Evolutionary conservation across 2,329 filamentous ascomycete genomes (phyloP), one percentile per base, ranked within the genome.

Genomic region (Diaporthe citriasiana): DNA sequence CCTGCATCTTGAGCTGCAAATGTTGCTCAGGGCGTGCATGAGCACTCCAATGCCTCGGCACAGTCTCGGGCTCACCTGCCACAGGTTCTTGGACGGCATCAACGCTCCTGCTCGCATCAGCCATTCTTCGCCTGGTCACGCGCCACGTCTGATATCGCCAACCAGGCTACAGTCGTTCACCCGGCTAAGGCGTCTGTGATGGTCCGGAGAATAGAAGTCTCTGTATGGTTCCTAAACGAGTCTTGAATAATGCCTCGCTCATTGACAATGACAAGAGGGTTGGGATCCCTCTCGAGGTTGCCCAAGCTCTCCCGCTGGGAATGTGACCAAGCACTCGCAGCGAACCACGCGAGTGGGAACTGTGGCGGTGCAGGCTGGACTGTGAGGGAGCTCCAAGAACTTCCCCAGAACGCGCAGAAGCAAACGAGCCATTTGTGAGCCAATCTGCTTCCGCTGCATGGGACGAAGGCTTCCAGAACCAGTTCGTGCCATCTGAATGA

Each of bases 221-320:
- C 22, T 51, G 63, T 38, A 51, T 66, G 63, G 63, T 35, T 9
- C 22, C 30, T 66, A 51, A 66, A 66, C 63, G 63, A 38, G 27
- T 19, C 4, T 38, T 25, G 12, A 19, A 38, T 22, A 25, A 53
- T 40, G 33, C n/a, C 30, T 53, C 47, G 33, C n/a, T 40, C 5
- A 22, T 12, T n/a, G 13, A 40, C 22, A 33, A n/a, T n/a, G 47
- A 27, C 6, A 68, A 25, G n/a, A 15, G n/a, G 10, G n/a, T 40
- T 53, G 63, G 63, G 63, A 68, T 53, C 33, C 63, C 63, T 68
- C 63, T 53, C 27, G 10, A 68, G 47, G 13, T 19, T 63, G 59
- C 40, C 40, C 59, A 40, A 47, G 17, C 12, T 17, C 25, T 33
- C 33, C 15, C 59, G 17, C 19, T 63, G 4, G 35, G 27, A 27